Percentiles rank a stretch among this genome's conserved stretches.
These are phyloP conservation scores for Xylaria intraflava DNA, from an alignment of 495 filamentous ascomycete species.

Conservation along the genomic window DNA sequence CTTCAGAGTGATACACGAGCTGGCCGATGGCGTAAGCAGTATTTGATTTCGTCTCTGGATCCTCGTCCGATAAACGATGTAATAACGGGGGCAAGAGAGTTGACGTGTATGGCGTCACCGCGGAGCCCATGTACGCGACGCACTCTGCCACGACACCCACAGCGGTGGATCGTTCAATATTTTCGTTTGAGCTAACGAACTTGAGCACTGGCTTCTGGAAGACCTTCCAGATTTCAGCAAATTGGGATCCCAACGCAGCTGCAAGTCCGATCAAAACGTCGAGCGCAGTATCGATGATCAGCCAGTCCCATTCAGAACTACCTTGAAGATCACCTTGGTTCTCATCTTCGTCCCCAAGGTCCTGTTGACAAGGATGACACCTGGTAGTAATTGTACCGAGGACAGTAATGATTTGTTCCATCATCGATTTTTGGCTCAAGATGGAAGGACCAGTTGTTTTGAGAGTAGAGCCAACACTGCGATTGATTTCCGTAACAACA, in stretches of 20 bases:
- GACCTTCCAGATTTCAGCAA: constrained; percentile 82
- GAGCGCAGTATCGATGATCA: constrained; percentile 86
- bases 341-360: constrained; percentile 73
- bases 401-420: constrained; percentile 49
- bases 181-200: constrained; percentile 76
- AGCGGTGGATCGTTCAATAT: constrained; percentile 77
- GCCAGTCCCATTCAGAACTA: constrained; percentile 94
- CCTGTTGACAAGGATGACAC: constrained; percentile 86
- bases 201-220: constrained; percentile 87
- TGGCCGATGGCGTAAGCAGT: constrained; percentile 85
- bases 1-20: constrained; percentile 70
- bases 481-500: constrained; percentile 91
- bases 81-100: constrained; percentile 72
- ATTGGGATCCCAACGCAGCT: constrained; percentile 71
- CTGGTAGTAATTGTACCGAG: constrained; percentile 75
- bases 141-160: constrained; percentile 92
- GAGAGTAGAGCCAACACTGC: constrained; percentile 85
- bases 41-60: constrained; percentile 89
- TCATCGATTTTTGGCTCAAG: constrained; percentile 59
- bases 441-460: constrained; percentile 88
- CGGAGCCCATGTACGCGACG: constrained; percentile 72
- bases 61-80: constrained; percentile 82
- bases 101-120: constrained; percentile 69
- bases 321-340: constrained; percentile 63
- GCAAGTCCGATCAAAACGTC: constrained; percentile 82